Conservation (phyloP, 768 basidiomycete genomes). For the Harrya chromipes region DNA sequence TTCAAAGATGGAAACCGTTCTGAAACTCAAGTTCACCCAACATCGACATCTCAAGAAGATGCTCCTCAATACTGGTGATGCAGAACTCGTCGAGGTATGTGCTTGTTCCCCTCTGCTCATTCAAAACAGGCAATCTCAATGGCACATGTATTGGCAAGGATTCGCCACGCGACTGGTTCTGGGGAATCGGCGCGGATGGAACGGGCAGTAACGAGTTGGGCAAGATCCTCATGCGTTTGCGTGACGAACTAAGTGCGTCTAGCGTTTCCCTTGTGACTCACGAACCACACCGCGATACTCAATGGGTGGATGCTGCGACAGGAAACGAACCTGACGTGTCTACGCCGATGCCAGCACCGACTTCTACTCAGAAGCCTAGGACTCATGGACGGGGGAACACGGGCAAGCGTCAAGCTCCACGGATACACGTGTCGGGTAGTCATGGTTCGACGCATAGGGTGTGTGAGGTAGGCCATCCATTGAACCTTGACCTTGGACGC, state of each 20-base stretch:
- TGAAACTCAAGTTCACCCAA: constrained; percentile 70
- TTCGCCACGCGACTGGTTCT: constrained; percentile 72
- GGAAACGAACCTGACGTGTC: constrained; percentile 9
- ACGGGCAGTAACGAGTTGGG: constrained; percentile 72
- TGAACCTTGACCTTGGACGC: not conserved
- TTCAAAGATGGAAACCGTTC: constrained; percentile 57
- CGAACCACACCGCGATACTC: constrained; percentile 1
- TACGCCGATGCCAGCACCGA: not conserved
- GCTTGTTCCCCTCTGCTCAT: not conserved
- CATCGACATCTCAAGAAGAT: constrained; percentile 55
- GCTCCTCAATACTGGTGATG: constrained; percentile 62
- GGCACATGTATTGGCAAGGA: constrained; percentile 34
- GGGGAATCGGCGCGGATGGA: constrained; percentile 68
- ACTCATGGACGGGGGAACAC: not conserved
- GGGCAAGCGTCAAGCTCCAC: constrained; percentile 11
- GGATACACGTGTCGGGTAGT: constrained; percentile 4
- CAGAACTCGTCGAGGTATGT: constrained; percentile 64
- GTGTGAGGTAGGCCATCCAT: constrained; percentile 23
- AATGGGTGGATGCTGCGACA: not conserved
- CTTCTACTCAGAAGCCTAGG: constrained; percentile 3
- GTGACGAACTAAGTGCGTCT: constrained; percentile 46
- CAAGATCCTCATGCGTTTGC: constrained; percentile 62
- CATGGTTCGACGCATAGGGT: constrained; percentile 6
- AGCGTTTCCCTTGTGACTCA: not conserved
- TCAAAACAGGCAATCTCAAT: not conserved